Conservation (phyloP, 2,329 filamentous ascomycete species). For the Colletotrichum salicis region DNA sequence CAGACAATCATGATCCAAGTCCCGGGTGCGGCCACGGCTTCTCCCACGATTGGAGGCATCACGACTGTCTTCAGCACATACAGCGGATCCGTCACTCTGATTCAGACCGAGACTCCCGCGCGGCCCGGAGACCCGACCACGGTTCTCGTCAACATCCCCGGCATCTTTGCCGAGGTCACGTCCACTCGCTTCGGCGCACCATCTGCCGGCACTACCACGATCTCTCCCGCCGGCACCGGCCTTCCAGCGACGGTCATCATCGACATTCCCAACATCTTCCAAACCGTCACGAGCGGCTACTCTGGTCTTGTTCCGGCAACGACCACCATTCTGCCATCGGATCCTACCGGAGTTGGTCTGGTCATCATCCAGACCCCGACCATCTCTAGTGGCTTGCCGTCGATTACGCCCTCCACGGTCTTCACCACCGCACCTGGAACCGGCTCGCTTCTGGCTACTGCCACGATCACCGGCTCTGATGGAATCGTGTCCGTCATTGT, state of each 20-base stretch:
- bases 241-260: conserved; percentile 17
- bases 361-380: conserved; percentile 21
- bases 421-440: conserved; percentile 9
- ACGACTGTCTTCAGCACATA: conserved; percentile 22
- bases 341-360: conserved; percentile 5
- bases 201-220: conserved; percentile 18
- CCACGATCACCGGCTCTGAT: conserved; percentile 4
- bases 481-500: conserved; percentile 17
- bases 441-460: background rate
- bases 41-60: background rate
- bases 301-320: conserved; percentile 18
- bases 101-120: conserved; percentile 3
- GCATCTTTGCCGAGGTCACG: background rate
- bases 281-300: conserved; percentile 22
- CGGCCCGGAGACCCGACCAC: conserved; percentile 13
- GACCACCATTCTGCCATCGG: conserved; percentile 9
- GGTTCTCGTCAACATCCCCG: conserved; percentile 24
- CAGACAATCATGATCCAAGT: conserved; percentile 21
- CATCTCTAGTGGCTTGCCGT: background rate
- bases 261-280: conserved; percentile 13
- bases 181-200: conserved; percentile 22
- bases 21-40: background rate
- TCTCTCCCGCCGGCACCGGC: background rate
- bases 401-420: background rate
- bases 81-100: conserved; percentile 4